phyloP scores from a whole-genome alignment of 1,284 basidiomycete genomes.

The Pseudozyma sp. region DNA sequence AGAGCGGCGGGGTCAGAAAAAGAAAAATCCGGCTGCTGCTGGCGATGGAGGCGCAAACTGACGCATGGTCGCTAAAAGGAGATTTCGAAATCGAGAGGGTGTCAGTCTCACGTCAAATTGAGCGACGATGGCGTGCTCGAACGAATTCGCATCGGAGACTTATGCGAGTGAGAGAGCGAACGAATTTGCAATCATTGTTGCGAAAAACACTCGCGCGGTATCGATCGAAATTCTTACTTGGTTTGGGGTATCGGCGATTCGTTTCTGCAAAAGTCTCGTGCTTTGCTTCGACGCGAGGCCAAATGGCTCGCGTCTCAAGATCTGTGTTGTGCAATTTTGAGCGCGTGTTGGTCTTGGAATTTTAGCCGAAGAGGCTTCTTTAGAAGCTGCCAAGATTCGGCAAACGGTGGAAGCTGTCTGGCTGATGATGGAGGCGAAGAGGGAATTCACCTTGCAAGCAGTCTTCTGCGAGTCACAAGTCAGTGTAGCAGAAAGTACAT shows the following conservation, averaged over 20 bases:
- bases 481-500: no score
- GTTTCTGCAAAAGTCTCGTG: constrained; percentile 1
- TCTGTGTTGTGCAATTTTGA: neutral
- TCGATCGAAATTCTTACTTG: neutral
- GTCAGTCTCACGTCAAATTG: constrained; percentile 34
- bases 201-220: constrained; percentile 10
- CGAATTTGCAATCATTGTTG: no score
- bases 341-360: neutral
- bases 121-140: constrained; percentile 29
- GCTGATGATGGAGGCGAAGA: no score
- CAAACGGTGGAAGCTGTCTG: no score
- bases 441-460: no score
- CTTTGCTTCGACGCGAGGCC: neutral
- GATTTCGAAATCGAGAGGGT: neutral
- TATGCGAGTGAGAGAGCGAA: no score
- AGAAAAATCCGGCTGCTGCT: neutral
- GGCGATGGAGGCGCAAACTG: constrained; percentile 11
- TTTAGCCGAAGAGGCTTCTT: neutral
- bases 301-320: neutral
- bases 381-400: no score
- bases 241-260: no score
- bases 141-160: neutral
- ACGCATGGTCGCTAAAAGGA: constrained; percentile 9
- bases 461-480: no score
- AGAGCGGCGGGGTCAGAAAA: neutral